Evolutionary conservation across 2,329 filamentous ascomycete species (phyloP).

Genomic region (Penicillium sp.): DNA sequence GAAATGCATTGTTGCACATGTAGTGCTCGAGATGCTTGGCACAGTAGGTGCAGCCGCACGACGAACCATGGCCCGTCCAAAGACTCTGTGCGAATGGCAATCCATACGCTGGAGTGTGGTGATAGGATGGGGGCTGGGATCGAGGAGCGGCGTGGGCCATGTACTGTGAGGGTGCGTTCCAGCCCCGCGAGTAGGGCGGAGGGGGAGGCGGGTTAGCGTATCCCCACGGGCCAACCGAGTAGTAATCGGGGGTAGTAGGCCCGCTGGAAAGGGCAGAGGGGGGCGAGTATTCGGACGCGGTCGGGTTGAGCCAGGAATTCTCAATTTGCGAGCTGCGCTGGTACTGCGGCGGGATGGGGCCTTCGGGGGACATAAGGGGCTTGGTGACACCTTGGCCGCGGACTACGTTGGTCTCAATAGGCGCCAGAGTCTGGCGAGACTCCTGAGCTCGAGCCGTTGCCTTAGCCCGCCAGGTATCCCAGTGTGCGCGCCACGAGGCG

Average conservation of each 20-base stretch:
- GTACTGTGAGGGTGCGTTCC: slow-evolving; percentile 39
- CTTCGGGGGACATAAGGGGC: slow-evolving; percentile 48
- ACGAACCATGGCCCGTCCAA: slow-evolving; percentile 48
- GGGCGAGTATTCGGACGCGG: slow-evolving; percentile 51
- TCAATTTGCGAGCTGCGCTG: slow-evolving; percentile 48
- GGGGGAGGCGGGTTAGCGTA: slow-evolving; percentile 44
- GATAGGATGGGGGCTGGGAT: slow-evolving; percentile 47
- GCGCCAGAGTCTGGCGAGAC: slow-evolving; percentile 53
- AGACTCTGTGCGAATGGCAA: slow-evolving; percentile 47
- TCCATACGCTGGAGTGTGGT: slow-evolving; percentile 49
- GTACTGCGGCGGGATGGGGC: slow-evolving; percentile 50
- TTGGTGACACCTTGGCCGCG: slow-evolving; percentile 51
- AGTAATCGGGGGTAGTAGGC: slow-evolving; percentile 49
- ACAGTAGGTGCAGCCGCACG: slow-evolving; percentile 50
- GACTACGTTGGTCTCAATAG: slow-evolving; percentile 64
- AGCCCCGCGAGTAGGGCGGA: slow-evolving; percentile 42
- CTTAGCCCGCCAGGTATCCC: slow-evolving; percentile 62
- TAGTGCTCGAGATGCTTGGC: slow-evolving; percentile 51
- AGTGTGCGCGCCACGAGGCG: slow-evolving; percentile 62
- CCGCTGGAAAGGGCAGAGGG: slow-evolving; percentile 50
- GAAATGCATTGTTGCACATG: slow-evolving; percentile 45
- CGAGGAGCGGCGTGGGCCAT: slow-evolving; percentile 38
- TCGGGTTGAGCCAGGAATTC: slow-evolving; percentile 52
- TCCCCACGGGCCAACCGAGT: slow-evolving; percentile 43
- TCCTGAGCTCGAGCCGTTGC: slow-evolving; percentile 47